Conservation (phyloP, 1,284 basidiomycete species). For the Marasmius sp. region DNA sequence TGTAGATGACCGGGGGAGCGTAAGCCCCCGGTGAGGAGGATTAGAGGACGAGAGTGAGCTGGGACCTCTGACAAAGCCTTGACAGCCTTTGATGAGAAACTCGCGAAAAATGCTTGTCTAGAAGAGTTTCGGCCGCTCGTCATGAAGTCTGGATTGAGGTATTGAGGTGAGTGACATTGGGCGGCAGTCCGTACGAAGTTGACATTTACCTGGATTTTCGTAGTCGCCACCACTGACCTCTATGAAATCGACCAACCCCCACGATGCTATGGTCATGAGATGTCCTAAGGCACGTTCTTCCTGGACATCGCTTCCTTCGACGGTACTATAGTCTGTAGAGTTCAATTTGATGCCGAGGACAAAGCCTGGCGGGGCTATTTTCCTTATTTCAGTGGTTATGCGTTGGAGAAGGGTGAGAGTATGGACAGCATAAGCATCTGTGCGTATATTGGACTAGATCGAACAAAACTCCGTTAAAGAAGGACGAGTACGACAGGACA, state of each 20-base stretch:
- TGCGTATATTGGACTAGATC: slow-evolving; percentile 66
- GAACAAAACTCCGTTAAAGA: slow-evolving; percentile 1
- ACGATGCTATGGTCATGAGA: slow-evolving; percentile 60
- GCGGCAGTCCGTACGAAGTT: neutral
- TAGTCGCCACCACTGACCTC: slow-evolving; percentile 90
- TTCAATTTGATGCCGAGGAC: slow-evolving; percentile 87
- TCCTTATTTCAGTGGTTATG: slow-evolving; percentile 64
- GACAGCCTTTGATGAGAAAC: slow-evolving; percentile 54
- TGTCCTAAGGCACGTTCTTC: slow-evolving; percentile 64
- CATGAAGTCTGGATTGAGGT: slow-evolving; percentile 41
- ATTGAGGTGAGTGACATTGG: neutral
- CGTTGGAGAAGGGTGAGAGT: slow-evolving; percentile 61
- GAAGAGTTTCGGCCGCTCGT: slow-evolving; percentile 26
- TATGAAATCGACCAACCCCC: slow-evolving; percentile 75
- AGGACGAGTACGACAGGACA: neutral
- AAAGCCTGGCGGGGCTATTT: slow-evolving; percentile 59
- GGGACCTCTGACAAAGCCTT: slow-evolving; percentile 36
- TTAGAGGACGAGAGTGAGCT: slow-evolving; percentile 44
- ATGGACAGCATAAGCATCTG: slow-evolving; percentile 59
- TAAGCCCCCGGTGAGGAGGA: slow-evolving; percentile 83
- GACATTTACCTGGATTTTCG: slow-evolving; percentile 65
- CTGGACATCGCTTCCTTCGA: slow-evolving; percentile 29
- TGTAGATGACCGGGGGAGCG: slow-evolving; percentile 60
- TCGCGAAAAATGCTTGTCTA: slow-evolving; percentile 63
- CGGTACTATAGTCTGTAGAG: slow-evolving; percentile 75